Evolutionary conservation across 192 early-diverging fungal genomes (phyloP).

Genomic region (Gonapodya prolifera): DNA sequence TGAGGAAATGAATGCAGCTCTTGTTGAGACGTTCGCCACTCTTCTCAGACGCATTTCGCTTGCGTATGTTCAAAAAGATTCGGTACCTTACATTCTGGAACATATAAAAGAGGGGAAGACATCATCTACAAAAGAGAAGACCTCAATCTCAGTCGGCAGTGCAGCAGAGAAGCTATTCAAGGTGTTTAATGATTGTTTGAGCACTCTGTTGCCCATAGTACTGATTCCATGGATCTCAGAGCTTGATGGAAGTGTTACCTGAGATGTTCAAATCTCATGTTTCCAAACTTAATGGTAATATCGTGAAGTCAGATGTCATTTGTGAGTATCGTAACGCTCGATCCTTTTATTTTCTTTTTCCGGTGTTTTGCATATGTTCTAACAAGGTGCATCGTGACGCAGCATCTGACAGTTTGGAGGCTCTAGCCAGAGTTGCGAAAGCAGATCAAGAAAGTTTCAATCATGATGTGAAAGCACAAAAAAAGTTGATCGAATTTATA

Average conservation of each 20-base stretch:
- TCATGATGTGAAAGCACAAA: conserved; percentile 23
- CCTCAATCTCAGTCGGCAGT: conserved; percentile 1
- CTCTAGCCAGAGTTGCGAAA: conserved; percentile 62
- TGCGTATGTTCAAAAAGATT: conserved; percentile 56
- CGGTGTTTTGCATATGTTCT: no score
- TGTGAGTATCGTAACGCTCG: no score
- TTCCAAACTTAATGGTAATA: no score
- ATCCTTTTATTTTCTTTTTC: no score
- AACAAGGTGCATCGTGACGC: not conserved
- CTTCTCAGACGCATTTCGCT: conserved; percentile 64
- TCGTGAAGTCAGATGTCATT: no score
- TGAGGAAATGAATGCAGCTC: conserved; percentile 38
- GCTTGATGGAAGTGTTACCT: no score
- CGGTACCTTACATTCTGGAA: conserved; percentile 46
- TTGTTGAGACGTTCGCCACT: conserved; percentile 57
- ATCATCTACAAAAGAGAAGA: not conserved
- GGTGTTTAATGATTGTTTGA: conserved; percentile 13
- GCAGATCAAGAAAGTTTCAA: conserved; percentile 38
- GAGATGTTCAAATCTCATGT: no score
- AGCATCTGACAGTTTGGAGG: conserved; percentile 35
- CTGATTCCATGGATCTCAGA: not conserved
- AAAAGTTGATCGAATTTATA: conserved; percentile 29
- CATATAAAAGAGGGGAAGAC: conserved; percentile 17
- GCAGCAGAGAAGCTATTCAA: conserved; percentile 40
- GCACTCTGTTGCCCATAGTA: not conserved